Conservation (phyloP, 148 eudicot genomes). For the Camellia lanceoleosa region DNA sequence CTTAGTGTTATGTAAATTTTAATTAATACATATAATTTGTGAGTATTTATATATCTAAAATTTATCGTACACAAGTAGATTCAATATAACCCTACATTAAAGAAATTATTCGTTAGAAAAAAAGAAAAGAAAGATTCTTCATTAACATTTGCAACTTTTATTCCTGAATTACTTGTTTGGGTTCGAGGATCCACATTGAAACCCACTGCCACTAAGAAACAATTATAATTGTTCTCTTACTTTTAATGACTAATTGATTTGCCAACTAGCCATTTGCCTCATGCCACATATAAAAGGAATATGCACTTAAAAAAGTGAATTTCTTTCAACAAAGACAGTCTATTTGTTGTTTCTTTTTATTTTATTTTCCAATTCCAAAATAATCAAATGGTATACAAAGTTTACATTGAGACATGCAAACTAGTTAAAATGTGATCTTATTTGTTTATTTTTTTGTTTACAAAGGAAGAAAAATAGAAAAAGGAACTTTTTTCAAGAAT, state of each 20-base stretch:
- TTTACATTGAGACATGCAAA: background rate
- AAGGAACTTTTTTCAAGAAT: background rate
- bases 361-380: background rate
- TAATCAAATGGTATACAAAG: background rate
- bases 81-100: no score
- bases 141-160: constrained; percentile 3
- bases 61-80: no score
- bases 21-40: no score
- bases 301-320: background rate
- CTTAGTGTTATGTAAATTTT: no score
- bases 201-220: constrained; percentile 16
- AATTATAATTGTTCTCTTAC: background rate
- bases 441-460: no score
- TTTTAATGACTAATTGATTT: background rate
- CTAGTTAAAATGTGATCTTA: no score
- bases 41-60: no score
- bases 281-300: constrained; percentile 8
- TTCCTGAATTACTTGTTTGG: background rate
- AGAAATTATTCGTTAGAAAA: no score
- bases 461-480: no score
- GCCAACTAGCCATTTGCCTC: constrained; percentile 2
- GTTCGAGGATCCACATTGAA: constrained; percentile 11
- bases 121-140: no score
- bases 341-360: background rate
- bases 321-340: background rate